Evolutionary conservation across 345 rosid genomes (phyloP), one percentile per base, ranked within the genome.

Genomic region (Alliaria petiolata): DNA sequence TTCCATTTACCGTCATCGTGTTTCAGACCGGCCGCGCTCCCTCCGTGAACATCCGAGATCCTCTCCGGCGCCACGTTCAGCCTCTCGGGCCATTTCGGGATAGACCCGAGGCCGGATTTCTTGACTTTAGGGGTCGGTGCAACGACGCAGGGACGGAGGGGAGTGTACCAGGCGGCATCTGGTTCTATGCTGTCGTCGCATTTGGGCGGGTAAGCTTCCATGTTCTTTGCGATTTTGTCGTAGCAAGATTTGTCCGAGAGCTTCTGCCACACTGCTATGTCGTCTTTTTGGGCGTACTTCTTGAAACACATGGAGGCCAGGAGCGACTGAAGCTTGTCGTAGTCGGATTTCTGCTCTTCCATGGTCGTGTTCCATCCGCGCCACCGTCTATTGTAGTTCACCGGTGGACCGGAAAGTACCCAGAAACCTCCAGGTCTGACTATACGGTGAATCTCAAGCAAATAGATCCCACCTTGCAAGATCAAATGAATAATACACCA

Each of bases 371-470:
- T 88, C 99, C 99, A 95, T 25, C 99, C 99, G 6, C 87, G 80
- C 99, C 99, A 95, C 3, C 87, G 83, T 69, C 79, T 74, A 17
- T 89, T 87, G 12, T 95, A 95, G 79, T 95, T 95, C 53, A 95
- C 91, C 0, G 99, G 99, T 51, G 99, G 99, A 28, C 99, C 98
- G 1, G 98, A 95, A 39, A 95, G 83, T 49, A 95, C 87, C 99
- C 99, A 95, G 67, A 91, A 95, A 22, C 99, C 99, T 61, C 99
- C 99, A 20, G 98, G 99, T 67, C 98, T 93, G 15, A 95, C 93
- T 47, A 91, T 88, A 39, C 99, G 88, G 65, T 95, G 91, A 67
- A 95, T 62, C 79, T 95, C 99, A 31, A 89, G 85, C 65, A 95
- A 91, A 84, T 95, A 95, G 65, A 95, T 78, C 74, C 98, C 99